Conservation (phyloP, 2,329 filamentous ascomycete genomes). For the Aureobasidium sp. region DNA sequence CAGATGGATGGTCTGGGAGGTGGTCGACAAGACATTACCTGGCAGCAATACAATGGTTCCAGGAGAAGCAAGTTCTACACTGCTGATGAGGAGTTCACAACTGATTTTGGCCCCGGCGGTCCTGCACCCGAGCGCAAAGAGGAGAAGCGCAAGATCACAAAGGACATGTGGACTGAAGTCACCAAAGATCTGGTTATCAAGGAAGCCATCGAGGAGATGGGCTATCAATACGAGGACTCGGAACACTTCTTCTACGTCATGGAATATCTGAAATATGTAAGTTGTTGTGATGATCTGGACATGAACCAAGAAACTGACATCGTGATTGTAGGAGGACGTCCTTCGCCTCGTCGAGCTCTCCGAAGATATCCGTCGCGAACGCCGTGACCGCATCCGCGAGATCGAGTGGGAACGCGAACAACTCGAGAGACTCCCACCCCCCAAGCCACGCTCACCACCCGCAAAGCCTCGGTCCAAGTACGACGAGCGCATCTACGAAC, state of each 20-base stretch:
- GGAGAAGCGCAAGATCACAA: conserved; percentile 20
- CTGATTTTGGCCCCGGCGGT: conserved; percentile 30
- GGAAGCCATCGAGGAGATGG: conserved; percentile 75
- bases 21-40: conserved; percentile 65
- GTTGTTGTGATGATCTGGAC: conserved; percentile 30
- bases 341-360: conserved; percentile 73
- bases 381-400: conserved; percentile 49
- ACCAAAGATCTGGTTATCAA: conserved; percentile 83
- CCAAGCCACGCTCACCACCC: conserved; percentile 30
- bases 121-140: conserved; percentile 7
- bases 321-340: conserved; percentile 65
- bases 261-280: conserved; percentile 78
- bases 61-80: conserved; percentile 65
- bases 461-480: conserved; percentile 41
- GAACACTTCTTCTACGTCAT: conserved; percentile 87
- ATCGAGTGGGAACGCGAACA: conserved; percentile 52
- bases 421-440: conserved; percentile 37
- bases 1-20: conserved; percentile 71
- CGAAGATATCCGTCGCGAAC: conserved; percentile 66
- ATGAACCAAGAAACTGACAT: neutral
- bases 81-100: conserved; percentile 48
- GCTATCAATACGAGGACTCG: conserved; percentile 87
- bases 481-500: conserved; percentile 58
- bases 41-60: conserved; percentile 71
- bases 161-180: conserved; percentile 86